Conservation (phyloP, 495 filamentous ascomycete species). For the Chaetomidium leptoderma region DNA sequence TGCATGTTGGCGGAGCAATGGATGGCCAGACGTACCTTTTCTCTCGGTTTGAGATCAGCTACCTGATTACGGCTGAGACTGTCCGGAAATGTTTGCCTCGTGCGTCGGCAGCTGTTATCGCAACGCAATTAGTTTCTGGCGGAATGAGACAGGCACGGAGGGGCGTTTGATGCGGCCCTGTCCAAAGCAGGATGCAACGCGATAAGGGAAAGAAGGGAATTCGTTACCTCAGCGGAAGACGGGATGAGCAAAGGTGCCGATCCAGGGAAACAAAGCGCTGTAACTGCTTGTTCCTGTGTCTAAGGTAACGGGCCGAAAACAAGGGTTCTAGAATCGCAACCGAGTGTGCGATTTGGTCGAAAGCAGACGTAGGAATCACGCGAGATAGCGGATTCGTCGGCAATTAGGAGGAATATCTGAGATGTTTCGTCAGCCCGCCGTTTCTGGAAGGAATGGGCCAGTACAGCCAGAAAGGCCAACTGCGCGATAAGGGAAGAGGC, state of each 20-base stretch:
- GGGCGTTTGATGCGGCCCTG: neutral
- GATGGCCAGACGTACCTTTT: slow-evolving; percentile 8
- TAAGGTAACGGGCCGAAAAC: slow-evolving; percentile 2
- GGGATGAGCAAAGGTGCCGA: neutral
- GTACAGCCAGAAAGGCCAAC: neutral
- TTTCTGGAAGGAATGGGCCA: slow-evolving; percentile 1
- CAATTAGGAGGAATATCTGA: neutral
- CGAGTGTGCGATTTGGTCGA: neutral
- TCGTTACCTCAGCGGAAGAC: slow-evolving; percentile 5
- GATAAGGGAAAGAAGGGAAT: slow-evolving; percentile 6
- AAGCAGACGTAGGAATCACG: neutral
- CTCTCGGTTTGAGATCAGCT: neutral
- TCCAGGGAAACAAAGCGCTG: slow-evolving; percentile 4
- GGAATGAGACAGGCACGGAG: slow-evolving; percentile 11
- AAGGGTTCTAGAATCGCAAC: neutral
- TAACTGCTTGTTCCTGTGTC: neutral
- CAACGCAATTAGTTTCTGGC: neutral
- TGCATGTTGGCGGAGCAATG: neutral
- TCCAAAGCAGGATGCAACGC: neutral
- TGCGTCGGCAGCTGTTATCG: slow-evolving; percentile 16
- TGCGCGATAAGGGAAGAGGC: neutral
- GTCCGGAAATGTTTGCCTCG: no score
- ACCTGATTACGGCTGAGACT: no score
- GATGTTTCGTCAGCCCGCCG: neutral
- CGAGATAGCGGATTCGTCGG: neutral